phyloP scores from a whole-genome alignment of 176 grass and related monocot genomes.

The Lolium rigidum region DNA sequence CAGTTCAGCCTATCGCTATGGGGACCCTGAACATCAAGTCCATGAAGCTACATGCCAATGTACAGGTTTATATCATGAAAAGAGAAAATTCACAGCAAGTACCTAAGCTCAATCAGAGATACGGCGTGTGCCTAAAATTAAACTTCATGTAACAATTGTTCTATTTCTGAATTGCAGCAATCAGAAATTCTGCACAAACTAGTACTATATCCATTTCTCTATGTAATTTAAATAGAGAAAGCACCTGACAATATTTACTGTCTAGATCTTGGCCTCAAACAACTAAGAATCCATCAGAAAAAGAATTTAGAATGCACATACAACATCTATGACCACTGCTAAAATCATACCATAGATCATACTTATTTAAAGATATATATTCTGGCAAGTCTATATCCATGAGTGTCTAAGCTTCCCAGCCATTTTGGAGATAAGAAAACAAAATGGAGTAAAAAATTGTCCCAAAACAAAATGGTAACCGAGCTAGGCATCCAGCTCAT shows the following conservation, averaged over 20 bases:
- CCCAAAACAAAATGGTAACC: background rate
- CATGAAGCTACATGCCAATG: constrained; percentile 7
- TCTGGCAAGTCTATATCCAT: background rate
- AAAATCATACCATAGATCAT: background rate
- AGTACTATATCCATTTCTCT: background rate
- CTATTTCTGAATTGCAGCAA: background rate
- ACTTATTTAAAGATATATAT: background rate
- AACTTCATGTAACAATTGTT: constrained; percentile 3
- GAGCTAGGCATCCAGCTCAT: background rate
- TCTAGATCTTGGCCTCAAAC: background rate
- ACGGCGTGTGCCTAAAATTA: background rate
- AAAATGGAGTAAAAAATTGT: background rate
- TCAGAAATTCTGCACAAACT: background rate
- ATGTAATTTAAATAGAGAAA: background rate
- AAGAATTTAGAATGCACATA: background rate
- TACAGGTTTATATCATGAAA: background rate
- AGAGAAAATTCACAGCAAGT: background rate
- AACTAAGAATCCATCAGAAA: constrained; percentile 8
- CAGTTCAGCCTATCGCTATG: background rate
- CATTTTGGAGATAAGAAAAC: background rate
- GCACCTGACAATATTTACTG: background rate
- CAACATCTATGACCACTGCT: background rate
- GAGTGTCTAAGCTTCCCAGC: background rate
- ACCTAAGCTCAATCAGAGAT: background rate
- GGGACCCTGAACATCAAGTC: background rate